phyloP scores from a whole-genome alignment of 2,329 filamentous ascomycete genomes.

The Fusarium buxicola region DNA sequence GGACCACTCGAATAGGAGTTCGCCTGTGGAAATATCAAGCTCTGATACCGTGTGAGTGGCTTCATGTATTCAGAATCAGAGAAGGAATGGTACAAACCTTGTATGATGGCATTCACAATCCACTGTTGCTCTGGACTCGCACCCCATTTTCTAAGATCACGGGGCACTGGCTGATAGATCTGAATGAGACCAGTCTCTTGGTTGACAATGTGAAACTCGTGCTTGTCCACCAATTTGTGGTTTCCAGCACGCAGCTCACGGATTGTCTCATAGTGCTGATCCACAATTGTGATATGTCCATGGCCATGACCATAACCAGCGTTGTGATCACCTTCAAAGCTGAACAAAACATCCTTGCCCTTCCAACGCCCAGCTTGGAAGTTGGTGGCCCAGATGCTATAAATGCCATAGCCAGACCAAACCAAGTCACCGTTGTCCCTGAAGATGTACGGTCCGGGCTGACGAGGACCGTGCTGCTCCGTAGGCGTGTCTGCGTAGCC shows the following conservation, averaged over 20 bases:
- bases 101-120: conserved; percentile 66
- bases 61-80: background rate
- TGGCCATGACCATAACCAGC: conserved; percentile 64
- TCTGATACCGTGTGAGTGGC: conserved; percentile 48
- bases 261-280: conserved; percentile 66
- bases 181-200: conserved; percentile 65
- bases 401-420: conserved; percentile 67
- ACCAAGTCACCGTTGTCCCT: conserved; percentile 65
- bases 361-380: conserved; percentile 64
- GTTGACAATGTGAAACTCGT: conserved; percentile 66
- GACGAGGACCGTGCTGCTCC: conserved; percentile 59
- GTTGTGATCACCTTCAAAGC: conserved; percentile 66
- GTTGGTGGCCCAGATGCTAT: conserved; percentile 64
- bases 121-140: conserved; percentile 62
- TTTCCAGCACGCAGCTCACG: conserved; percentile 63
- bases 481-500: conserved; percentile 50
- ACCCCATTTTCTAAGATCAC: conserved; percentile 59
- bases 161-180: conserved; percentile 63
- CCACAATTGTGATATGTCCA: conserved; percentile 64
- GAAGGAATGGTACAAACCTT: conserved; percentile 54
- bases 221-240: conserved; percentile 63
- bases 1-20: conserved; percentile 62
- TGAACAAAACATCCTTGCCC: conserved; percentile 64
- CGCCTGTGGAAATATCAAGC: conserved; percentile 62
- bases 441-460: conserved; percentile 67